Evolutionary conservation across 2,329 filamentous ascomycete genomes (phyloP).

Genomic region (Diaporthe velutina): DNA sequence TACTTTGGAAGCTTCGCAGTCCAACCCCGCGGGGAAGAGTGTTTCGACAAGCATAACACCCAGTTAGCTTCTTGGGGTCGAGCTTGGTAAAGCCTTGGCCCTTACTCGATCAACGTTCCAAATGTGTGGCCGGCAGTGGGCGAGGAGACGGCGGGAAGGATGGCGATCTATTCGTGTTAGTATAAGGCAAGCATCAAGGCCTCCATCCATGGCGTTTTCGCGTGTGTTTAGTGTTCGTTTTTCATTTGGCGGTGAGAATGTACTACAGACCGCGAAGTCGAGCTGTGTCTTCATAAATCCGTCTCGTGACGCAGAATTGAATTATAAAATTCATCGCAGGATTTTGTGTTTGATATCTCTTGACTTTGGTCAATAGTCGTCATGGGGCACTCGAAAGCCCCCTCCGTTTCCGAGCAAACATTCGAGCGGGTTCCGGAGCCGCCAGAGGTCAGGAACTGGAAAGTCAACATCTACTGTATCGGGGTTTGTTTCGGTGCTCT

Average conservation of each 20-base stretch:
- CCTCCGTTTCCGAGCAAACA: slow-evolving; percentile 4
- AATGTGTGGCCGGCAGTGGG: slow-evolving; percentile 1
- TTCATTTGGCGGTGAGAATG: neutral
- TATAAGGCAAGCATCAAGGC: neutral
- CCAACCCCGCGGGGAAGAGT: slow-evolving; percentile 6
- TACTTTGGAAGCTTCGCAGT: neutral
- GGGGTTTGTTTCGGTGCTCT: slow-evolving; percentile 21
- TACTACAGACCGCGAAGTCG: neutral
- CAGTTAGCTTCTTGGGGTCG: slow-evolving; percentile 8
- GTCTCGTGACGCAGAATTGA: neutral
- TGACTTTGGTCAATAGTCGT: too few species aligned
- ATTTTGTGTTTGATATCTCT: neutral
- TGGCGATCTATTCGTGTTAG: slow-evolving; percentile 1
- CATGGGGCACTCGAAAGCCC: slow-evolving; percentile 12
- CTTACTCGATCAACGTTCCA: slow-evolving; percentile 8
- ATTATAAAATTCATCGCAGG: neutral
- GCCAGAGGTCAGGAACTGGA: slow-evolving; percentile 14
- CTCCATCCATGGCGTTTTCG: neutral
- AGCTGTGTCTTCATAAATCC: neutral
- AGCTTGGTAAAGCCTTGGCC: slow-evolving; percentile 27
- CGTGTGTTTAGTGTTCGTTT: neutral
- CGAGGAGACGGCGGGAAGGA: neutral
- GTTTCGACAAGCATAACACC: neutral
- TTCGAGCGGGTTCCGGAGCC: slow-evolving; percentile 3
- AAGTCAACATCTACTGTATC: slow-evolving; percentile 19